A percentile compares a stretch with the other conserved stretches of the same genome.
Conservation (phyloP, 352 stramenopile species). For the Pythium aristosporum region DNA sequence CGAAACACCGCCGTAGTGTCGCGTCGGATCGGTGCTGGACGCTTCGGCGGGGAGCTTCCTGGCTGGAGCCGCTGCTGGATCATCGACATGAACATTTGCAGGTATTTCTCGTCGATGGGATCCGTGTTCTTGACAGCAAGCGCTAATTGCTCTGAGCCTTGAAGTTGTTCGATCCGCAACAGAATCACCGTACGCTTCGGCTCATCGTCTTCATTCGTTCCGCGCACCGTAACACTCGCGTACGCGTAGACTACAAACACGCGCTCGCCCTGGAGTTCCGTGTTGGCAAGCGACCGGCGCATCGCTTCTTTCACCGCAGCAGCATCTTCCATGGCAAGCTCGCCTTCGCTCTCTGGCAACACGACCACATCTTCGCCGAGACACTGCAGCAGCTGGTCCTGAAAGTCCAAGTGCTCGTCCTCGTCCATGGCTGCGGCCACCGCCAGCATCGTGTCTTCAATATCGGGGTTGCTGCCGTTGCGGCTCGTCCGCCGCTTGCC, state of each 20-base stretch:
- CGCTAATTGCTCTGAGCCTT: constrained; percentile 64
- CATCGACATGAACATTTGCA: constrained; percentile 51
- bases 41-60: constrained; percentile 36
- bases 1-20: constrained; percentile 59
- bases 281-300: constrained; percentile 21
- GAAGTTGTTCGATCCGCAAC: constrained; percentile 63
- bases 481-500: constrained; percentile 6
- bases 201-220: not conserved
- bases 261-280: constrained; percentile 21
- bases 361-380: constrained; percentile 62
- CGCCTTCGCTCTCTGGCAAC: constrained; percentile 31
- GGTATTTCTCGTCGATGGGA: constrained; percentile 43
- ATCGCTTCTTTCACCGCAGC: constrained; percentile 12
- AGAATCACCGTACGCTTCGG: constrained; percentile 47
- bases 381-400: constrained; percentile 45
- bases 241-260: constrained; percentile 62
- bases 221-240: constrained; percentile 34
- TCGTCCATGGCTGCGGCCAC: constrained; percentile 27
- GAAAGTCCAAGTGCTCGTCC: constrained; percentile 37
- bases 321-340: not conserved
- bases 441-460: constrained; percentile 24
- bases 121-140: constrained; percentile 73
- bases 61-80: constrained; percentile 70
- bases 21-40: constrained; percentile 30
- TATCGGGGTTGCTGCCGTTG: constrained; percentile 4